Conservation (phyloP, 768 basidiomycete genomes). For the Termitomyces heimii region DNA sequence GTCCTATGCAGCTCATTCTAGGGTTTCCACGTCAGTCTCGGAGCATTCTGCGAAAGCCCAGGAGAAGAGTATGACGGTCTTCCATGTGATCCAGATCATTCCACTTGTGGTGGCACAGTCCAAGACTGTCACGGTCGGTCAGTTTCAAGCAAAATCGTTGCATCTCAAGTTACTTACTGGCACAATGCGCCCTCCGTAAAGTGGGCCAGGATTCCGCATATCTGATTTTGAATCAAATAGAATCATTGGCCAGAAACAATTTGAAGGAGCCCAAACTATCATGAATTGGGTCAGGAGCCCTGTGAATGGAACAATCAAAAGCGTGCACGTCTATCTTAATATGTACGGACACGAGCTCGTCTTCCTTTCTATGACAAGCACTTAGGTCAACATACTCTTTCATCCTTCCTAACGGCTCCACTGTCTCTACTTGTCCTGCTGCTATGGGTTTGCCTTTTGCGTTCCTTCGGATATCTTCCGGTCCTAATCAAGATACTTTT, state of each 20-base stretch:
- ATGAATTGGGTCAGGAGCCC: slow-evolving; percentile 45
- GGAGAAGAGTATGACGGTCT: slow-evolving; percentile 62
- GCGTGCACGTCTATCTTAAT: slow-evolving; percentile 63
- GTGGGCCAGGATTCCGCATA: slow-evolving; percentile 70
- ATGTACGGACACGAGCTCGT: slow-evolving; percentile 42
- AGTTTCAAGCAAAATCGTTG: background rate
- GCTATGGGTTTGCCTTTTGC: slow-evolving; percentile 52
- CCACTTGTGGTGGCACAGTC: slow-evolving; percentile 68
- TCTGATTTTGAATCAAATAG: slow-evolving; percentile 74
- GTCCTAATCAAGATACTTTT: background rate
- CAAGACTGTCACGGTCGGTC: slow-evolving; percentile 69
- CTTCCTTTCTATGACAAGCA: background rate
- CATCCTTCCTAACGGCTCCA: slow-evolving; percentile 57
- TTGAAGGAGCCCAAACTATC: slow-evolving; percentile 58
- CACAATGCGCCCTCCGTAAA: too few species aligned
- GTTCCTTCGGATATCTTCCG: background rate
- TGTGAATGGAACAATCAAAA: slow-evolving; percentile 57
- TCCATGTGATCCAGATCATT: slow-evolving; percentile 60
- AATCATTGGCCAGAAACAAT: slow-evolving; percentile 67
- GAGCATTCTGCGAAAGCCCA: slow-evolving; percentile 74
- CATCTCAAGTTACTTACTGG: too few species aligned
- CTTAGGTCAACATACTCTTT: slow-evolving; percentile 61
- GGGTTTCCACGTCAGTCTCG: slow-evolving; percentile 33
- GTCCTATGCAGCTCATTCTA: too few species aligned
- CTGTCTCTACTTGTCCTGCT: slow-evolving; percentile 68